Base-by-base conservation (phyloP, 2,329 filamentous ascomycete genomes). In the Daldinia eschscholtzii region DNA sequence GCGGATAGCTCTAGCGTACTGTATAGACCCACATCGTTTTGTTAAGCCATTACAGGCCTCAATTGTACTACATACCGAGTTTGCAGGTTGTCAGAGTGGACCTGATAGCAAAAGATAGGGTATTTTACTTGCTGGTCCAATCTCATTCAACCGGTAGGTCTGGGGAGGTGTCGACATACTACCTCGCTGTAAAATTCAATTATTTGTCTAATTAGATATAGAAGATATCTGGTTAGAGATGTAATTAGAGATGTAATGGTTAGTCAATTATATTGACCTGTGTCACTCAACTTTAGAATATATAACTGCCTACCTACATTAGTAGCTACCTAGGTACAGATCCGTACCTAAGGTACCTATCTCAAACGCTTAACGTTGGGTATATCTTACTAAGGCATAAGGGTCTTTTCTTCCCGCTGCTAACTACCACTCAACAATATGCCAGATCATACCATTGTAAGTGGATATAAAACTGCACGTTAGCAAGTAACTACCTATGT, bases 381-480 rank as follows among this genome's bases (percentile, higher is more conserved):
- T 30, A 50, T 50, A 50, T 30, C 46, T 50, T 50, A 50, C 46
- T 50, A 52, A 52, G 46, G 15, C 7, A 30, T 52, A 52, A 18
- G 26, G 46, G 46, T n/a, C 15, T 18, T 39, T 44, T 39, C 42
- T 57, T 44, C 42, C 56, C 26, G 59, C 12, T 39, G 13, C 35
- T 15, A 60, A 41, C 61, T 59, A 52, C 28, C 62, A 5, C 28
- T 48, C 53, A 37, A 59, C 20, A 53, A 57, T 61, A 63, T 26
- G 13, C 28, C 28, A 52, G 48, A 6, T n/a, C 28, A 52, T 52
- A 9, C 48, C 9, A 53, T 53, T 20, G 26, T 52, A 28, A 10
- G 30, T 33, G 30, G 30, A 48, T 56, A 18, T 28, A 55, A 57
- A 52, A 57, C 52, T 52, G 35, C 35, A 33, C 9, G 42, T 52